Evolutionary conservation across 116 monocot genomes (phyloP), one percentile per base, ranked within the genome.

Genomic region (Posidonia oceanica): DNA sequence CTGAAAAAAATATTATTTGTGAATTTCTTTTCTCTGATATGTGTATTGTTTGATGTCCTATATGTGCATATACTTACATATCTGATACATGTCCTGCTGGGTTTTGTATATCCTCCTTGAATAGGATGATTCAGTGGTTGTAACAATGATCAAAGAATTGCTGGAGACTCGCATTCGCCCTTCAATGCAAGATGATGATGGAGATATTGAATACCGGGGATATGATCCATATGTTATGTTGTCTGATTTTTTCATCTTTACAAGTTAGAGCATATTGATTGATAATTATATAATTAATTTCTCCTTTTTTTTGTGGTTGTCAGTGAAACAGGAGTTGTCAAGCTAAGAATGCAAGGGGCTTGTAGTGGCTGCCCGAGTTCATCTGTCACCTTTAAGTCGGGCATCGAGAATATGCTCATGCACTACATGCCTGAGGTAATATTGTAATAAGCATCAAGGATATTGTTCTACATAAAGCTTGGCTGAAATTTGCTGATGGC

Each of bases 381-480:
- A 10, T 87, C 97, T 53, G 97, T 97, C n/a, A 97, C 97, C 22
- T 75, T 97, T 77, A 97, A 97, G 84, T 92, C 92, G 37, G 89
- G 92, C 61, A 97, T 97, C 22, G 97, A 97, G 76, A 97, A 97
- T 63, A 97, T 97, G 89, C 91, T 97, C 52, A 87, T 91, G 89
- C 97, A 97, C 76, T 97, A 97, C 81, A 83, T 91, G 18, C 89
- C 91, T 7, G 96, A 97, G 96, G 96, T 89, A 82, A n/a, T 40
- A 21, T 38, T 15, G 2, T 29, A 3, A 16, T 36, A 36, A 20
- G n/a, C 22, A 36, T 18, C 36, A 5, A 36, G 18, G 41, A 48
- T 29, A 52, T 18, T 14, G 16, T 11, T 68, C 3, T 48, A n/a
- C 22, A 15, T 68, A 68, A 51, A 52, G 7, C 52, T 18, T 52